Percentiles rank a stretch among this genome's conserved stretches.
Conservation (phyloP, 2,329 filamentous ascomycete species). For the Colletotrichum sp. region DNA sequence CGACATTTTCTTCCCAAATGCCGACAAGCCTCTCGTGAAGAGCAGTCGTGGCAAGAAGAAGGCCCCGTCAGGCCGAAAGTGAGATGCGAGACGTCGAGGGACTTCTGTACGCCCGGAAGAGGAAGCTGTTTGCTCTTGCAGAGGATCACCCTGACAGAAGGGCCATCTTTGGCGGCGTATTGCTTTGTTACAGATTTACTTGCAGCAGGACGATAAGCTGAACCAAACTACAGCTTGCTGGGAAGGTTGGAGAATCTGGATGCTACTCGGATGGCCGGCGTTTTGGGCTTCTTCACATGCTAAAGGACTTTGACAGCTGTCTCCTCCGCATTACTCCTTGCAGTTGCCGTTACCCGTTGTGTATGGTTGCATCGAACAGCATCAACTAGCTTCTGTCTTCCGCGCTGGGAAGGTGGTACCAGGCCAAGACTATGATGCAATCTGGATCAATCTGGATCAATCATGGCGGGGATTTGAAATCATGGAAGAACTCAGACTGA, state of each 20-base stretch:
- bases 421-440: background rate
- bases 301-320: background rate
- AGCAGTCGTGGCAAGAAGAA: background rate
- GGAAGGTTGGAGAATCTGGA: background rate
- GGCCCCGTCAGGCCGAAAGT: background rate
- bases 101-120: background rate
- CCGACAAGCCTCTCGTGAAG: background rate
- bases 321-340: background rate
- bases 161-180: background rate
- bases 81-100: background rate
- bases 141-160: background rate
- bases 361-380: background rate
- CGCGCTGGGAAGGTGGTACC: background rate
- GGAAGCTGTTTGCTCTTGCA: background rate
- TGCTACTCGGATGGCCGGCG: background rate
- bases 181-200: background rate
- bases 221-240: background rate
- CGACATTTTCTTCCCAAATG: constrained; percentile 4
- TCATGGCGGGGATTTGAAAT: background rate
- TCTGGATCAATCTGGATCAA: background rate
- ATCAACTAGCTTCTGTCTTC: background rate
- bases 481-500: background rate
- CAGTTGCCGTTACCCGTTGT: background rate
- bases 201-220: background rate
- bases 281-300: background rate